These are phyloP conservation scores for Cladosporium colombiae DNA, from an alignment of 2,329 filamentous ascomycete genomes.

Conservation along the genomic window DNA sequence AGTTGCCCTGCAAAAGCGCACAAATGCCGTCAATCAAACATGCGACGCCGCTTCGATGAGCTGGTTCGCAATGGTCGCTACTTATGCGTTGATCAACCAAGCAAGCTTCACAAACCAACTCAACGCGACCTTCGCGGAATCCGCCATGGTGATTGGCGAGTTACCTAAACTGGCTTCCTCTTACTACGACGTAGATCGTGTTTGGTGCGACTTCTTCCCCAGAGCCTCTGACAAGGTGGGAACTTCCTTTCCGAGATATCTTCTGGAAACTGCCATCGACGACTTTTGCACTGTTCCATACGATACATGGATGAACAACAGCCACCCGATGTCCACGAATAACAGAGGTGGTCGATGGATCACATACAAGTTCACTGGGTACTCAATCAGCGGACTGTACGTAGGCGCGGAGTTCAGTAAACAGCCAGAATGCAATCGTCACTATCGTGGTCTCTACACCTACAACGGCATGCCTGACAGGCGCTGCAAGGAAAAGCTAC, in stretches of 20 bases:
- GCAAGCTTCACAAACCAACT: neutral
- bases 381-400: neutral
- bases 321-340: neutral
- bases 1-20: neutral
- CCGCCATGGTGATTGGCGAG: neutral
- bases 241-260: neutral
- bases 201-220: neutral
- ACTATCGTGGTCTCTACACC: neutral
- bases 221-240: neutral
- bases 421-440: neutral
- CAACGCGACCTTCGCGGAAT: neutral
- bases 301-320: neutral
- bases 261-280: neutral
- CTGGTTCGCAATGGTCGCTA: neutral
- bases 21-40: neutral
- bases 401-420: neutral
- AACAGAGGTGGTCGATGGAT: neutral
- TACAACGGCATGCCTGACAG: neutral
- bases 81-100: too few relatives aligned
- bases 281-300: neutral
- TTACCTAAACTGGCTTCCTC: too few relatives aligned
- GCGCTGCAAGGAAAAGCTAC: neutral
- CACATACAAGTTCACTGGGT: neutral
- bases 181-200: neutral
- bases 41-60: neutral